A percentile compares a stretch with the other conserved stretches of the same genome.
Evolutionary conservation across 192 early-diverging fungal genomes (phyloP).

Genomic region (Mortierella claussenii): DNA sequence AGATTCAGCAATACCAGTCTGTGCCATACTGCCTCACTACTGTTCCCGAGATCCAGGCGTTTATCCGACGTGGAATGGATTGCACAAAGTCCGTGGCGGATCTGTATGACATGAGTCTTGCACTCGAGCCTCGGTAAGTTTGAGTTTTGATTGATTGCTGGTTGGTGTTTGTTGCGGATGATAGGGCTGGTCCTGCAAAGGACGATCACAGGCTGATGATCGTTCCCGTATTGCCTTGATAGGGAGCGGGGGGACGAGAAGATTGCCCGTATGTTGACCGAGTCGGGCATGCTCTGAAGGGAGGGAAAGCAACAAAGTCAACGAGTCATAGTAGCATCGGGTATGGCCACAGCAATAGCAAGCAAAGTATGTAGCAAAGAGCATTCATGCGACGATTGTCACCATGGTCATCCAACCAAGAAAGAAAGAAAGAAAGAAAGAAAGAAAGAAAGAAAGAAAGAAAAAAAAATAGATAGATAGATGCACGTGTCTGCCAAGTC

Average conservation of each 20-base stretch:
- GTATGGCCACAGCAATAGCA: too few species aligned
- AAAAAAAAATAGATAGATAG: too few species aligned
- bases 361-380: too few species aligned
- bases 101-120: conserved; percentile 82
- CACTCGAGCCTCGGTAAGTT: conserved; percentile 78
- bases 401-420: too few species aligned
- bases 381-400: too few species aligned
- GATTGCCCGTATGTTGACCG: conserved; percentile 73
- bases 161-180: not conserved
- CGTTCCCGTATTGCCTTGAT: not conserved
- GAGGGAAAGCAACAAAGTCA: too few species aligned
- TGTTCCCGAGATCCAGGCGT: conserved; percentile 87
- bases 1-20: conserved; percentile 91
- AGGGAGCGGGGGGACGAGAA: conserved; percentile 80
- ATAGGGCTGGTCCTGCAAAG: not conserved
- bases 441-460: too few species aligned
- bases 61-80: conserved; percentile 74
- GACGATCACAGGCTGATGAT: not conserved
- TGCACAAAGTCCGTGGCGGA: conserved; percentile 74
- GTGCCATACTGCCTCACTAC: conserved; percentile 78
- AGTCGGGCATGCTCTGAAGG: conserved; percentile 68
- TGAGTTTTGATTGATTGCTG: not conserved
- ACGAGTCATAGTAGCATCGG: too few species aligned
- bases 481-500: too few species aligned
- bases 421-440: too few species aligned